Base-by-base conservation (phyloP, 768 basidiomycete species). In the Boletus insuetus region DNA sequence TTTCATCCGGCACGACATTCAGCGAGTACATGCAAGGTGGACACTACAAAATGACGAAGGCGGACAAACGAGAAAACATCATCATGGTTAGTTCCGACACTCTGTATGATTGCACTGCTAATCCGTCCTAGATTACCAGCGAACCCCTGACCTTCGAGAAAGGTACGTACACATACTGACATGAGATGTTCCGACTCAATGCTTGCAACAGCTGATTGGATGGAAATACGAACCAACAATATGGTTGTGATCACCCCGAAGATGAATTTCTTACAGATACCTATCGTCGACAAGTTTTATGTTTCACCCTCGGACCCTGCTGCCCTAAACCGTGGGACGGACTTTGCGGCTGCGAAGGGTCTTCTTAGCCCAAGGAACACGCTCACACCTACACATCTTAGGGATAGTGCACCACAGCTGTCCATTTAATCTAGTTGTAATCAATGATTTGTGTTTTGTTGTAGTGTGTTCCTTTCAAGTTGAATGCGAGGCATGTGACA, bases 61-160 rank as follows among this genome's bases (percentile, higher is more conserved):
- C 87, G 32, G 95, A 98, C 74, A 97, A 96, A 69, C 77, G 94
- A 54, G 96, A 98, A 70, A 91, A 94, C 62, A 97, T 98, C 62
- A 94, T 99, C 63, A 88, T 98, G 88, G 85, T 84, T 57, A 20
- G 61, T 56, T 35, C 39, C 45, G 32, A 20, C 38, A 37, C 34
- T 16, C 31, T 58, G 2, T 42, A 62, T n/a, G 50, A 42, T 32
- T 48, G 53, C 31, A 58, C n/a, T 64, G 53, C 45, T 48, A 51
- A 53, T 39, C 9, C 26, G 41, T n/a, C 32, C 20, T 53, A 87
- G 87, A 85, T 93, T 69, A 90, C 89, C 11, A 91, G 89, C 61
- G 96, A 98, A 63, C 97, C 97, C 1, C 74, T 99, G 43, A 99
- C 97, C 1, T 99, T 98, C 64, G 96, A 99, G 74, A 81, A 94